Conservation (phyloP, 2,329 filamentous ascomycete genomes). For the Knufia petricola region DNA sequence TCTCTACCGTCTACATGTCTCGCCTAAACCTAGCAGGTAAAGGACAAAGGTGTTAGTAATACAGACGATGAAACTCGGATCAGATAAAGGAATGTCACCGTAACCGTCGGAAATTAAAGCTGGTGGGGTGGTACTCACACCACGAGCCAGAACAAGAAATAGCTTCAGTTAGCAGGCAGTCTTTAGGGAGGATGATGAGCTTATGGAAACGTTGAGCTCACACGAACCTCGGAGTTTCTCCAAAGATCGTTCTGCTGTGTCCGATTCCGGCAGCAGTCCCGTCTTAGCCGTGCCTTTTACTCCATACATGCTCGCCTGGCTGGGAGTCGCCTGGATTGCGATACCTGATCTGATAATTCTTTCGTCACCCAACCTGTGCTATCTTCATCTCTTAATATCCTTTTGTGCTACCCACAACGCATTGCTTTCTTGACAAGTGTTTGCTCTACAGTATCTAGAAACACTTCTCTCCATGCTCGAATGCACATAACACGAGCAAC, state of each 20-base stretch:
- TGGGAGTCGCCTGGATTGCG: neutral
- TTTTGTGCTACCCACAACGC: neutral
- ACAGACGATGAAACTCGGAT: neutral
- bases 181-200: no score
- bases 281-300: neutral
- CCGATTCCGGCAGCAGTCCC: neutral
- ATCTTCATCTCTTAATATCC: constrained; percentile 1
- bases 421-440: neutral
- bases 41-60: neutral
- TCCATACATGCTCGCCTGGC: neutral
- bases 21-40: no score
- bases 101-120: no score
- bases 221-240: no score
- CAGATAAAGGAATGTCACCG: neutral
- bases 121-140: no score
- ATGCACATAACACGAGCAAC: neutral
- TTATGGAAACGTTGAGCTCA: neutral
- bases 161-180: no score
- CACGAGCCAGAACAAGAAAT: no score
- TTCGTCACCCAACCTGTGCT: neutral
- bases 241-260: neutral
- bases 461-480: neutral
- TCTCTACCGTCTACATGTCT: no score
- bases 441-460: neutral
- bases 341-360: constrained; percentile 8